Evolutionary conservation across 495 filamentous ascomycete genomes (phyloP), one percentile per base, ranked within the genome.

Genomic region (Penicillium malachiteum): DNA sequence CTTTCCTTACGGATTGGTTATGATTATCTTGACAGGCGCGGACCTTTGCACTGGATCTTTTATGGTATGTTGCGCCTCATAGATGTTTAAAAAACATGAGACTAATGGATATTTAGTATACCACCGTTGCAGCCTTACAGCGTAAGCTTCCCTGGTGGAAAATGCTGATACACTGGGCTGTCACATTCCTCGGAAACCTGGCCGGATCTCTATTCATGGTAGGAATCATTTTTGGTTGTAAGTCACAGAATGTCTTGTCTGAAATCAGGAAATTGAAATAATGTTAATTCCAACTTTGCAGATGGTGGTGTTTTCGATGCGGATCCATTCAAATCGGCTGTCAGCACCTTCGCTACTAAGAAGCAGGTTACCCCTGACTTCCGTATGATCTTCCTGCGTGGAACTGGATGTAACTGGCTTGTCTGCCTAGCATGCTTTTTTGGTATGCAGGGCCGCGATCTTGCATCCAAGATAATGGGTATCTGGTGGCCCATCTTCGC

Each of bases 401-500:
- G 71, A 14, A 85, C 86, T 51, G 82, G 81, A 16, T 82, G 81
- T 43, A 87, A 87, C 64, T 87, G 84, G 82, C 79, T 87, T 0
- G 82, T 86, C 14, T 84, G 81, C 67, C 68, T 87, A 31, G 80
- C 78, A 5, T 80, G 78, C 56, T 86, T 79, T 59, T 74, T 85
- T 7, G 76, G 76, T n/a, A 60, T 82, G 38, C 78, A 79, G 50
- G 78, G 77, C n/a, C 76, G 79, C 7, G 81, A 84, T 54, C 63
- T 84, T 12, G 69, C 71, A 21, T 79, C 78, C 13, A 86, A 85
- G 65, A 71, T 86, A 7, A 68, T 80, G 17, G 79, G 78, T n/a
- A 85, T 87, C 65, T 86, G 84, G 83, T 83, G 76, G 67, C 83
- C 83, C 0, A 82, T 81, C 17, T 83, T 84, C 49, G 78, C 77